Conservation (phyloP, 2,329 filamentous ascomycete species). For the Ceratocystis colombiana region DNA sequence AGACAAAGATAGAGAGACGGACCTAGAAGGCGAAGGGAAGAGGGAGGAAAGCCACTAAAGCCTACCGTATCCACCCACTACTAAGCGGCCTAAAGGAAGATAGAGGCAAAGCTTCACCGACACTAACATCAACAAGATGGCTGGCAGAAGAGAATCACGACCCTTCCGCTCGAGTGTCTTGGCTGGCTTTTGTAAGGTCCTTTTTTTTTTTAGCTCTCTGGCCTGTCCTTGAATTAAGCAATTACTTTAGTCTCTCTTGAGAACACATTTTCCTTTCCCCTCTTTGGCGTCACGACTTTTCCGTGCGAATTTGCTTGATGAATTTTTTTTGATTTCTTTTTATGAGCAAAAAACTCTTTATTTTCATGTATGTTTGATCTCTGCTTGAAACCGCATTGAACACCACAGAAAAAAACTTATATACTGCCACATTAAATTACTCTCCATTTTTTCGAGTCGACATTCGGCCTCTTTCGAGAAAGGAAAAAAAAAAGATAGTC, state of each 20-base stretch:
- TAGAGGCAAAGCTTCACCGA: not conserved
- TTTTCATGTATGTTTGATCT: conserved; percentile 11
- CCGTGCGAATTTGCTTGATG: not conserved
- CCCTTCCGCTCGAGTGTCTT: not conserved
- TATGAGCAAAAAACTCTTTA: not conserved
- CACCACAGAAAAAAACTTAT: too few species aligned
- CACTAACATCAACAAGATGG: not conserved
- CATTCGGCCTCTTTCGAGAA: conserved; percentile 14
- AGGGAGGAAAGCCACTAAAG: not conserved
- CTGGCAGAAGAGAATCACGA: conserved; percentile 3
- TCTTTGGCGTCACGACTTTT: not conserved
- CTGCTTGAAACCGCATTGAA: not conserved
- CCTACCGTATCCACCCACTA: not conserved
- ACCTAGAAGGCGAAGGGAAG: not conserved
- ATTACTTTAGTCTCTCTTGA: conserved; percentile 4
- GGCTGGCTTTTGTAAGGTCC: too few species aligned
- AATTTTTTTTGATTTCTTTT: not conserved
- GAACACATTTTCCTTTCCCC: not conserved
- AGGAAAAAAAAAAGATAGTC: conserved; percentile 12
- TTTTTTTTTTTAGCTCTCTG: not conserved
- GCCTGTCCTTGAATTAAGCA: not conserved
- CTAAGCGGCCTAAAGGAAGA: too few species aligned
- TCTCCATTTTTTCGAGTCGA: conserved; percentile 11
- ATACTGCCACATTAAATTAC: not conserved
- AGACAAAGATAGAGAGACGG: not conserved